Evolutionary conservation across 805 yeast species (phyloP).

Genomic region (Suhomyces sp.): DNA sequence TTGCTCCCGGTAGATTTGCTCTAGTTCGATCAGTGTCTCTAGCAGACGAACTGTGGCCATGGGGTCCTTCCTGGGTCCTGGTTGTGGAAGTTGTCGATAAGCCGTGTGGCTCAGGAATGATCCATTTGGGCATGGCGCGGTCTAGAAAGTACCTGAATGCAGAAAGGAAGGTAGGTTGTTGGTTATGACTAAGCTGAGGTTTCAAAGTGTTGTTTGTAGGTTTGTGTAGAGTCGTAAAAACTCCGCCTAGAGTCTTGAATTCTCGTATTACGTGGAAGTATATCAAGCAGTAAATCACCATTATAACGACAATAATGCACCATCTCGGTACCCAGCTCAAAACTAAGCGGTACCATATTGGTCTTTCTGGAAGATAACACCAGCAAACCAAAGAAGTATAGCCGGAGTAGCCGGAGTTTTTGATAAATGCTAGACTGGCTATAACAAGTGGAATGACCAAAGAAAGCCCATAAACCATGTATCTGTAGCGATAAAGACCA

Average conservation of each 20-base stretch:
- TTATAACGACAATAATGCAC: slow-evolving; percentile 57
- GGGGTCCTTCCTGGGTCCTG: not conserved
- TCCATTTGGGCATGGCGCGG: slow-evolving; percentile 24
- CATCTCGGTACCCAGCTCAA: slow-evolving; percentile 84
- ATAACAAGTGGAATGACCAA: slow-evolving; percentile 61
- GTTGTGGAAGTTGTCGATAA: not conserved
- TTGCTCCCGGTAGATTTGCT: not conserved
- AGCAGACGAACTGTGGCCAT: not conserved
- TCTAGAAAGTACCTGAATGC: slow-evolving; percentile 31
- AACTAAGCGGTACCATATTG: slow-evolving; percentile 69
- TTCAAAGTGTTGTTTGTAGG: slow-evolving; percentile 8
- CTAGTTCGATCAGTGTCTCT: not conserved
- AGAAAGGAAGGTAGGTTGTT: slow-evolving; percentile 32
- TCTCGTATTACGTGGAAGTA: slow-evolving; percentile 70
- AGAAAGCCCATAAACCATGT: slow-evolving; percentile 55
- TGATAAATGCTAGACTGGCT: slow-evolving; percentile 70
- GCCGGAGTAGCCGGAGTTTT: slow-evolving; percentile 36
- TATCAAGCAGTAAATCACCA: slow-evolving; percentile 63
- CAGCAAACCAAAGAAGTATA: slow-evolving; percentile 65
- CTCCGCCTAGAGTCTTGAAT: slow-evolving; percentile 52
- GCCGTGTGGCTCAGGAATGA: slow-evolving; percentile 22
- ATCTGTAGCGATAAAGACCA: slow-evolving; percentile 62
- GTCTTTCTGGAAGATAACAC: slow-evolving; percentile 75
- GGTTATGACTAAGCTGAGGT: slow-evolving; percentile 11
- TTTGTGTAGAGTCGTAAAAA: slow-evolving; percentile 32